phyloP scores from a whole-genome alignment of 2,329 filamentous ascomycete genomes.

The Gyromitra esculenta region DNA sequence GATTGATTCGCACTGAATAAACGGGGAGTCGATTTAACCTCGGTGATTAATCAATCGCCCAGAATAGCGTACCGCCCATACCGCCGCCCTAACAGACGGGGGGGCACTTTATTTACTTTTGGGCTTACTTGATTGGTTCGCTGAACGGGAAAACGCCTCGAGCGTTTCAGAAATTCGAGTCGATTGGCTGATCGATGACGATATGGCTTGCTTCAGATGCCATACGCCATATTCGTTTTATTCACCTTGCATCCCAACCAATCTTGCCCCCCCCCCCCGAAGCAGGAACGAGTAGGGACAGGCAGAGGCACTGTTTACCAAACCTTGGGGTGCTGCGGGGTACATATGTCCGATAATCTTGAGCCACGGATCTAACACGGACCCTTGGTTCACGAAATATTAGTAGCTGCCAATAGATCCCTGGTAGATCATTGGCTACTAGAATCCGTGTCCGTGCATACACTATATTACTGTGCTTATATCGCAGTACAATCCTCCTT shows the following conservation, averaged over 20 bases:
- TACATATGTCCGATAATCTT: constrained; percentile 46
- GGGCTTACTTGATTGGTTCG: background rate
- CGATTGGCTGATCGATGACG: constrained; percentile 25
- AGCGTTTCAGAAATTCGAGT: background rate
- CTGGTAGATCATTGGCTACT: constrained; percentile 16
- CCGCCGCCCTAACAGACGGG: background rate
- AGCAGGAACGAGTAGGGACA: constrained; percentile 36
- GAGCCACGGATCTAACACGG: constrained; percentile 43
- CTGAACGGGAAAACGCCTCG: constrained; percentile 10
- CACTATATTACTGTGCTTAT: constrained; percentile 13
- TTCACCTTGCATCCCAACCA: constrained; percentile 26
- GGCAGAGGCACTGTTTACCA: constrained; percentile 27
- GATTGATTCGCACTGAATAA: constrained; percentile 9
- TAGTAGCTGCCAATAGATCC: constrained; percentile 12
- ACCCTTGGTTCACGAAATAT: constrained; percentile 30
- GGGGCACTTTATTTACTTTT: background rate
- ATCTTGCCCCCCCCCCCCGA: constrained; percentile 21
- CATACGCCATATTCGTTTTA: constrained; percentile 13
- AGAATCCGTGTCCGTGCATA: background rate
- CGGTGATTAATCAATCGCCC: constrained; percentile 2
- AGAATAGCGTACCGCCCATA: background rate
- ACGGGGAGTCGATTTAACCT: background rate
- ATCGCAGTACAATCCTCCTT: background rate
- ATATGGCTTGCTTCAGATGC: constrained; percentile 25
- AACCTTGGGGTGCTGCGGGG: constrained; percentile 42